Base-by-base conservation (phyloP, 2,329 filamentous ascomycete genomes). In the Fusarium transvaalense region DNA sequence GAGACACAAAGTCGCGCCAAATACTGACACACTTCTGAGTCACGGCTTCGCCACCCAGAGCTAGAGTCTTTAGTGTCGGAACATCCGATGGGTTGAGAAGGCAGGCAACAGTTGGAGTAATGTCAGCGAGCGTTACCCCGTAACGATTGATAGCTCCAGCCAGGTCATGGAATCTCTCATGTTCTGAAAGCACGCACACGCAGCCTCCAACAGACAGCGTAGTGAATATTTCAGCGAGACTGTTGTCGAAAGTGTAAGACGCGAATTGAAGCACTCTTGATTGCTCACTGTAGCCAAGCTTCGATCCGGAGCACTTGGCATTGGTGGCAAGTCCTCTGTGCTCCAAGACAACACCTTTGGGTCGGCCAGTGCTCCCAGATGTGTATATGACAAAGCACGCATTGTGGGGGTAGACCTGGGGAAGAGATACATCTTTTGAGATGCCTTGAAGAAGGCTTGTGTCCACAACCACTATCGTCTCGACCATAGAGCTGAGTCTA, bases 371-470 rank as follows among this genome's bases (percentile, higher is more conserved):
- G 6, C 60, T 69, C 1, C 70, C 70, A 8, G 70, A 72, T 0
- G 70, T 72, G 19, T 66, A 72, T 7, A 72, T 71, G 15, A 67
- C 61, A 23, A 71, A 72, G 19, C 64, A 66, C 10, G 62, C 65
- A 8, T 71, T 71, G 5, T 39, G 15, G 1, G 68, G 61, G 4
- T 35, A 13, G 17, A 52, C 42, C 2, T 42, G 32, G 0, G 61
- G 61, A n/a, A 71, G 61, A 5, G 2, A 2, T 3, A 10, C 0
- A 0, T n/a, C 48, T 2, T 17, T 37, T 6, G 32, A 12, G 6
- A 64, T 54, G 0, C 7, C 47, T 0, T 56, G 13, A 0, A 74
- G 46, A 0, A 73, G 45, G 3, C 56, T 3, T 3, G 15, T 31
- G 5, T 74, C 68, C 3, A 74, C 51, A 1, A 47, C 38, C 5